Conservation (phyloP, 2,329 filamentous ascomycete genomes). For the Fusarium solani-melongenae region DNA sequence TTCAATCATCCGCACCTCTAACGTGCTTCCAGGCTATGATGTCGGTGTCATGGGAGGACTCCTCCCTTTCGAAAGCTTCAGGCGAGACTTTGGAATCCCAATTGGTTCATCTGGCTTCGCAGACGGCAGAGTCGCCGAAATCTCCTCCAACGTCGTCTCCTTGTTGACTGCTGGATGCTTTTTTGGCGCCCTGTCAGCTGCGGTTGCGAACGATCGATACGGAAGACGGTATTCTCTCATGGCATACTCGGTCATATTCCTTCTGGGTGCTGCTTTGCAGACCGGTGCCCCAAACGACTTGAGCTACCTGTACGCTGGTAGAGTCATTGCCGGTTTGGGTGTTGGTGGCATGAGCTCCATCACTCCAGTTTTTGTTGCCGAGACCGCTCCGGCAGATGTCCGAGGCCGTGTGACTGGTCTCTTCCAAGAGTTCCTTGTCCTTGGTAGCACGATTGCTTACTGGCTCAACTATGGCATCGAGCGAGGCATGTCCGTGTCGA, state of each 20-base stretch:
- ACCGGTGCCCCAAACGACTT: not conserved
- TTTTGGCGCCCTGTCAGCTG: not conserved
- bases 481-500: constrained; percentile 17
- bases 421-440: constrained; percentile 37
- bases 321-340: constrained; percentile 24
- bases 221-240: not conserved
- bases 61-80: not conserved
- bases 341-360: constrained; percentile 41
- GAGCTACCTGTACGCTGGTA: not conserved
- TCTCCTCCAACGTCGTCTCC: not conserved
- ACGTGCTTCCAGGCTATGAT: not conserved
- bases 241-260: not conserved
- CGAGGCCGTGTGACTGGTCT: constrained; percentile 37
- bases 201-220: not conserved
- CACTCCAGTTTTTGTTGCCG: constrained; percentile 37
- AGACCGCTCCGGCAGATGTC: constrained; percentile 30
- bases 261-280: not conserved
- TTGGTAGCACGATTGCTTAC: constrained; percentile 35
- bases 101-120: not conserved
- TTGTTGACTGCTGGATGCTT: not conserved
- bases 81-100: not conserved
- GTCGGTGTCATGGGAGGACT: not conserved
- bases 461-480: constrained; percentile 31
- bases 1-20: not conserved
- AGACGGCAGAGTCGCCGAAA: not conserved